These are phyloP conservation scores for Zoysia pacifica DNA, from an alignment of 176 grass and related monocot genomes.

Conservation along the genomic window DNA sequence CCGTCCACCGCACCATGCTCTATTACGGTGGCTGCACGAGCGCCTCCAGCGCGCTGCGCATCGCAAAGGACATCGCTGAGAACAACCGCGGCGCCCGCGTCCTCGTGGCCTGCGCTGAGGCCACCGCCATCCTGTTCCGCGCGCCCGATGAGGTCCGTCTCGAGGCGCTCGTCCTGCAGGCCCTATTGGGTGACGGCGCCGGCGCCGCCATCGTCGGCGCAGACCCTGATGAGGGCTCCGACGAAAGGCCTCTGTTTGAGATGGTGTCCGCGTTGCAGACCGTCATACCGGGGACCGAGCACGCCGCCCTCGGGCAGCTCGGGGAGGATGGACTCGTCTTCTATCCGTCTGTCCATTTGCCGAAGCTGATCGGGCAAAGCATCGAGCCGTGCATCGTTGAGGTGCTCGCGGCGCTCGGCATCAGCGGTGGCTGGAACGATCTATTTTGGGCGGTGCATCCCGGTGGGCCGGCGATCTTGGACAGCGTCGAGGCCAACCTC, in stretches of 20 bases:
- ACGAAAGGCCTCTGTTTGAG: conserved; percentile 52
- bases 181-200: conserved; percentile 47
- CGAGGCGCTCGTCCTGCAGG: conserved; percentile 44
- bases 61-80: conserved; percentile 53
- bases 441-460: conserved; percentile 64
- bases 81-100: conserved; percentile 45
- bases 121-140: conserved; percentile 39
- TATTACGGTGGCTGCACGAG: conserved; percentile 32
- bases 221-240: no score
- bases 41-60: conserved; percentile 35
- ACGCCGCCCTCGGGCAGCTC: background rate
- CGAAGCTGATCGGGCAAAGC: conserved; percentile 25
- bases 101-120: conserved; percentile 43
- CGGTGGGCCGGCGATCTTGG: conserved; percentile 29
- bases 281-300: conserved; percentile 26
- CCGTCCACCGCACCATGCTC: conserved; percentile 24
- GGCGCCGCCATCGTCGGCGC: conserved; percentile 43
- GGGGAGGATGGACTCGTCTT: conserved; percentile 31
- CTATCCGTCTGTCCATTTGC: conserved; percentile 26
- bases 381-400: conserved; percentile 47
- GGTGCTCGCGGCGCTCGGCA: conserved; percentile 29
- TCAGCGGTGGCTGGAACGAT: conserved; percentile 36
- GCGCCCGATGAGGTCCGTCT: conserved; percentile 4
- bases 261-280: conserved; percentile 35
- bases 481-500: conserved; percentile 35